Base-by-base conservation (phyloP, 2,329 filamentous ascomycete genomes). In the Sporothrix pseudoabietina region DNA sequence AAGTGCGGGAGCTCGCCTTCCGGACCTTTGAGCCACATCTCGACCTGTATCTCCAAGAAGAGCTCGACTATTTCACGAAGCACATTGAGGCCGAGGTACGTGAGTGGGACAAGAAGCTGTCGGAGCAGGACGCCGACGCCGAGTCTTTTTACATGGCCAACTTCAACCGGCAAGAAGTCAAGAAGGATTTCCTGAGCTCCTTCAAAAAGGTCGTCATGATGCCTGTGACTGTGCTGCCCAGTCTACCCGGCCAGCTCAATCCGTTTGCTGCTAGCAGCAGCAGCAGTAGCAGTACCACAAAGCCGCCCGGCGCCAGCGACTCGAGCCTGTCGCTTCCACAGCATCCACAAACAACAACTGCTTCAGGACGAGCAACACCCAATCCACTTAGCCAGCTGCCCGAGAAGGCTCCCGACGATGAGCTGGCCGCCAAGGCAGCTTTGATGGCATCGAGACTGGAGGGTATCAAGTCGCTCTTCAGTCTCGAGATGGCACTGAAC, bases 121-220 rank as follows among this genome's bases (percentile, higher is more conserved):
- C 91, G 0, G 95, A 97, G 78, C 93, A 98, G 82, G 94, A 97
- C 77, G 94, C 93, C 19, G 92, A 91, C 1, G 91, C 93, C 0
- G 96, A 99, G 82, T 96, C 93, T 0, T 97, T 97, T 79, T 96
- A 94, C 83, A 98, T 98, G 95, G 92, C 92, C 32, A 98, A 94
- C 80, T 90, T 98, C 79, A 98, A 95, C 79, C 89, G 96, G 35
- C 94, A 97, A 80, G 96, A 94, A 0, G 96, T 97, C 76, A 99
- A 99, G 83, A 93, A 94, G 77, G 96, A 99, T 80, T 99, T 99
- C 78, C 80, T 99, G 75, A 96, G 91, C 63, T 97, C 94, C 0
- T 99, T 99, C 85, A 98, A 94, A 80, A 98, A 98, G 81, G 96
- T 99, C 9, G 93, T 99, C 76, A 98, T 99, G 94, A 97, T 97